These are phyloP conservation scores for Phaeosphaeria sp. DNA, from an alignment of 2,329 filamentous ascomycete genomes.

Conservation along the genomic window DNA sequence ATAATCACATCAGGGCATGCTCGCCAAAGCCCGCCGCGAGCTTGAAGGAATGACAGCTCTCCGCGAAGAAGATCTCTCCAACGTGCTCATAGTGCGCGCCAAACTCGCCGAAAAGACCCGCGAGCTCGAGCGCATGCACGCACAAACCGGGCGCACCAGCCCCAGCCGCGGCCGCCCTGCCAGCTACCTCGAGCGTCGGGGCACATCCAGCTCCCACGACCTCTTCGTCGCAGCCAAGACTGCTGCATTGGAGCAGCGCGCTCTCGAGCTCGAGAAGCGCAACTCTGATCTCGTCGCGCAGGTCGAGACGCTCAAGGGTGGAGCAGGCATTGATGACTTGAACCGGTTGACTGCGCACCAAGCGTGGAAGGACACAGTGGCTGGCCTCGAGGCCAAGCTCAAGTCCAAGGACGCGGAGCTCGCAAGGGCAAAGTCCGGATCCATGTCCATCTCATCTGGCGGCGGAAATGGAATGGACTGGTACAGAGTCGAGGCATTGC, in stretches of 20 bases:
- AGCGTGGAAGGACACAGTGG: constrained; percentile 44
- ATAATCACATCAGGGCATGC: constrained; percentile 26
- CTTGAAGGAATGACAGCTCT: constrained; percentile 49
- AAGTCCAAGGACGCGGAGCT: constrained; percentile 41
- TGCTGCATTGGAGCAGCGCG: constrained; percentile 52
- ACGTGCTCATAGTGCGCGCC: constrained; percentile 47
- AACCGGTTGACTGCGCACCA: constrained; percentile 45
- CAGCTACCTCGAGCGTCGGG: constrained; percentile 43
- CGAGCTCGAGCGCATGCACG: constrained; percentile 38
- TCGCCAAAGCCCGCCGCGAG: constrained; percentile 49
- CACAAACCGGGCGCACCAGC: constrained; percentile 28
- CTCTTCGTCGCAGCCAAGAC: constrained; percentile 51
- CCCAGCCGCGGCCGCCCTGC: constrained; percentile 36
- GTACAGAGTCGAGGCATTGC: constrained; percentile 46
- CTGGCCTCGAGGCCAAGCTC: constrained; percentile 36
- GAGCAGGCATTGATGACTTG: constrained; percentile 38
- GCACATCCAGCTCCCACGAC: constrained; percentile 36
- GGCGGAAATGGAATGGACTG: constrained; percentile 28
- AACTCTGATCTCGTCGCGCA: constrained; percentile 46
- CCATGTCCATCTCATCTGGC: constrained; percentile 6
- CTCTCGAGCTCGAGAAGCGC: constrained; percentile 50
- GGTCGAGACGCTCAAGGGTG: constrained; percentile 35
- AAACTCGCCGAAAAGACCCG: constrained; percentile 51
- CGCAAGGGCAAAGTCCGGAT: constrained; percentile 18
- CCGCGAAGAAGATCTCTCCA: constrained; percentile 51